Percentiles rank a stretch among this genome's conserved stretches.
Conservation (phyloP, 2,329 filamentous ascomycete genomes). For the Penicillium sp. region DNA sequence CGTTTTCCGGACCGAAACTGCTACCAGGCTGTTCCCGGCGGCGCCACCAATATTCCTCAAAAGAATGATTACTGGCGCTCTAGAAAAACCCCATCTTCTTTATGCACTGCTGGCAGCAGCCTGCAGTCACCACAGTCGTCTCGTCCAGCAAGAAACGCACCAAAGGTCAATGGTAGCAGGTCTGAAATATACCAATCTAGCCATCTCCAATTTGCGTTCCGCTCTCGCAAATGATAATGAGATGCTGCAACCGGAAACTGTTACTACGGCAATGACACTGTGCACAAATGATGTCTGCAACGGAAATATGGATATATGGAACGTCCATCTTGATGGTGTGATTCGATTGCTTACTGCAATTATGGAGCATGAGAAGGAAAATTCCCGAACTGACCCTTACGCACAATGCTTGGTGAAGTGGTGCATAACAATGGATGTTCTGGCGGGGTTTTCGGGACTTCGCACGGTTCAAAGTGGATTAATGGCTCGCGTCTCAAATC, state of each 20-base stretch:
- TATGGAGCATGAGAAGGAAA: slow-evolving; percentile 10
- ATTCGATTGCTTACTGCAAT: slow-evolving; percentile 23
- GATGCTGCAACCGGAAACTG: slow-evolving; percentile 21
- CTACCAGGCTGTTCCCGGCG: slow-evolving; percentile 27
- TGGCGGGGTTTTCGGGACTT: slow-evolving; percentile 27
- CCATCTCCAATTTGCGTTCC: slow-evolving; percentile 24
- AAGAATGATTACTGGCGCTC: slow-evolving; percentile 23
- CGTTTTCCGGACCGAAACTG: slow-evolving; percentile 26
- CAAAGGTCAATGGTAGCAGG: slow-evolving; percentile 13
- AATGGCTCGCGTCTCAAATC: slow-evolving; percentile 7
- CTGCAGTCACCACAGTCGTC: slow-evolving; percentile 30
- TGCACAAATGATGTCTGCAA: slow-evolving; percentile 38
- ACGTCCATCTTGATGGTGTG: slow-evolving; percentile 27
- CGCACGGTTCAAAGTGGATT: slow-evolving; percentile 5
- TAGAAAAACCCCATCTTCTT: slow-evolving; percentile 28
- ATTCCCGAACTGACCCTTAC: slow-evolving; percentile 10
- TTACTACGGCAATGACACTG: slow-evolving; percentile 30
- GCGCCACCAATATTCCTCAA: slow-evolving; percentile 25
- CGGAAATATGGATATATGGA: slow-evolving; percentile 29
- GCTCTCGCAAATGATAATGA: slow-evolving; percentile 15
- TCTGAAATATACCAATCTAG: slow-evolving; percentile 29
- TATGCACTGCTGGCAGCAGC: slow-evolving; percentile 29
- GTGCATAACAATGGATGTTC: slow-evolving; percentile 30
- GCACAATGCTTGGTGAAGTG: slow-evolving; percentile 28
- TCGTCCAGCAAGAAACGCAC: slow-evolving; percentile 15